Percentiles rank a stretch among this genome's conserved stretches.
These are phyloP conservation scores for Phalaenopsis aphrodite DNA, from an alignment of 106 monocot genomes.

Conservation along the genomic window DNA sequence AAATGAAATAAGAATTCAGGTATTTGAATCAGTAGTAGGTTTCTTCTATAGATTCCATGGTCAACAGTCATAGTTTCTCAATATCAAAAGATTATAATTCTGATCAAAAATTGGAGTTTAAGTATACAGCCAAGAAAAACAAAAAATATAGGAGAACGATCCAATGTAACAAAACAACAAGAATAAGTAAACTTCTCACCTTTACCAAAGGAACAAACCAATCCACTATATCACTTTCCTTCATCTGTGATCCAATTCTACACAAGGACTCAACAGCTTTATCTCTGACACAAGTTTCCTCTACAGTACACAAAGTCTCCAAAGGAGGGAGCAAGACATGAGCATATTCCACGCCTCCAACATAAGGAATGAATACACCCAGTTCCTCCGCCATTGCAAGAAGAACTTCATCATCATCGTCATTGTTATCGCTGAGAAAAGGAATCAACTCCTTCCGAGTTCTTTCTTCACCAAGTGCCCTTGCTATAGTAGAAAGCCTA, in stretches of 20 bases:
- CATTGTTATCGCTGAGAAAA: slow-evolving; percentile 88
- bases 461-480: slow-evolving; percentile 93
- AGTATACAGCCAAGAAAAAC: neutral
- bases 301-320: slow-evolving; percentile 79
- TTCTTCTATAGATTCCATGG: neutral
- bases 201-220: slow-evolving; percentile 83
- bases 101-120: neutral
- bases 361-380: slow-evolving; percentile 87
- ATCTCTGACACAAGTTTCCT: slow-evolving; percentile 92
- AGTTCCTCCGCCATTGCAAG: slow-evolving; percentile 94
- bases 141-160: neutral
- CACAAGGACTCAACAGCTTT: slow-evolving; percentile 90
- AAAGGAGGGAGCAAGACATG: slow-evolving; percentile 78
- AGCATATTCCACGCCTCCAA: slow-evolving; percentile 80
- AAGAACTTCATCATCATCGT: slow-evolving; percentile 96
- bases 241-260: slow-evolving; percentile 84
- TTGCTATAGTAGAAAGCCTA: slow-evolving; percentile 80
- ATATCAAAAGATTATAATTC: neutral
- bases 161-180: neutral
- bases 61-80: neutral
- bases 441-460: slow-evolving; percentile 92
- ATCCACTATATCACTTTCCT: slow-evolving; percentile 72
- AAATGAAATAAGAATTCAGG: slow-evolving; percentile 1
- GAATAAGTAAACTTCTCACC: slow-evolving; percentile 26
- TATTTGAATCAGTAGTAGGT: neutral